Evolutionary conservation across 495 filamentous ascomycete species (phyloP), one percentile per base, ranked within the genome.

Genomic region (Aspergillus carlsbadensis): DNA sequence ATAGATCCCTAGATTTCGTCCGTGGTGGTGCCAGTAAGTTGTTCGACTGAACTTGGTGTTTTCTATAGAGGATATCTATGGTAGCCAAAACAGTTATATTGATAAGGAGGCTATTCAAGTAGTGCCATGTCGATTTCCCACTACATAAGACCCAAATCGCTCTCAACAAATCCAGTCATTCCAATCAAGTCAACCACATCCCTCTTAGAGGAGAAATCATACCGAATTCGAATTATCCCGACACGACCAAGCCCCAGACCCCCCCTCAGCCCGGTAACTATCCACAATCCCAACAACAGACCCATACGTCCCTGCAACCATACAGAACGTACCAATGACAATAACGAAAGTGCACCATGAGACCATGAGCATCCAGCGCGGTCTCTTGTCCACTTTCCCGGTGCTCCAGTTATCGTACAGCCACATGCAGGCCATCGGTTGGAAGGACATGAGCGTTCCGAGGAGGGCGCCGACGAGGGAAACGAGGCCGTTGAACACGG

Each of bases 401-500:
- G 4, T 81, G 52, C 34, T 31, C 70, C 74, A 77, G 43, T 76
- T 73, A 54, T 78, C 75, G 46, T 75, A 73, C 20, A 77, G 57
- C 75, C 75, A 78, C 71, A 78, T 74, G 39, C 70, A 67, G 0
- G 62, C 75, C 72, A 76, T 76, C 6, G 74, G 74, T 55, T 76
- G 75, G 63, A 74, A 75, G 14, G 53, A 75, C 69, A 73, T 70
- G 13, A 72, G 60, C 5, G 68, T 76, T 10, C 67, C 72, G 54
- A 89, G 85, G 34, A 88, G 66, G 4, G 84, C 77, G 14, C 84
- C 84, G 35, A 83, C 74, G 54, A 84, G 77, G 20, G 78, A 78
- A 17, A 90, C 71, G 37, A 90, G 70, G 36, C 77, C 76, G 59
- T 79, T 78, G 65, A 90, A 90, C 63, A 87, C 81, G 10, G 87